Conservation (phyloP, 2,329 filamentous ascomycete species). For the Chalaropsis thielavioides region DNA sequence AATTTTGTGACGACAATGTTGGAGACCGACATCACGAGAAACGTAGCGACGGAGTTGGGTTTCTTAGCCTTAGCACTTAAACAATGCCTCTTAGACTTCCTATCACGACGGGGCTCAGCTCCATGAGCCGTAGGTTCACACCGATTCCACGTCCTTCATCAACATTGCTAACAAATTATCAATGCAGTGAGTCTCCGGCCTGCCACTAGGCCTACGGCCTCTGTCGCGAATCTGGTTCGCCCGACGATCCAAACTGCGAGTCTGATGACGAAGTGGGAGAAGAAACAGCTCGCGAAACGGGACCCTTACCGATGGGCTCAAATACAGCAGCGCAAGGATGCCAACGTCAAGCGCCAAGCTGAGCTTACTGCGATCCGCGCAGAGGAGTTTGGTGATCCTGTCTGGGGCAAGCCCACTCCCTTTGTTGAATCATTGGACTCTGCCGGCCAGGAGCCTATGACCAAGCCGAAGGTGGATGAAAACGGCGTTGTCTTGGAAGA, state of each 20-base stretch:
- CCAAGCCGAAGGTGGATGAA: slow-evolving; percentile 27
- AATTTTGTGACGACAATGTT: slow-evolving; percentile 16
- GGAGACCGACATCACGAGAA: slow-evolving; percentile 10
- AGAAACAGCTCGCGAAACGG: slow-evolving; percentile 50
- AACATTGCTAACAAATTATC: slow-evolving; percentile 14
- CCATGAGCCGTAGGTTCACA: slow-evolving; percentile 40
- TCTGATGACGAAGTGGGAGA: slow-evolving; percentile 42
- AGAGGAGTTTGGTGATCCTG: slow-evolving; percentile 55
- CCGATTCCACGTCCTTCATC: not conserved
- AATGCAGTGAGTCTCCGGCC: slow-evolving; percentile 46
- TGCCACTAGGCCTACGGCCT: slow-evolving; percentile 30
- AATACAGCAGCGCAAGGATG: slow-evolving; percentile 67
- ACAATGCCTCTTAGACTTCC: slow-evolving; percentile 54
- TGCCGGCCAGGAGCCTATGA: slow-evolving; percentile 35
- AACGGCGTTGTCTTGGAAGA: slow-evolving; percentile 30
- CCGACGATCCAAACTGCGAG: slow-evolving; percentile 51
- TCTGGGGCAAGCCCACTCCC: slow-evolving; percentile 64
- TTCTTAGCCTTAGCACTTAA: not conserved
- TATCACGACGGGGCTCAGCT: slow-evolving; percentile 43
- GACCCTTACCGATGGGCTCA: slow-evolving; percentile 76
- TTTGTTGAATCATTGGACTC: slow-evolving; percentile 72
- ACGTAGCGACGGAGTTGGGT: slow-evolving; percentile 6
- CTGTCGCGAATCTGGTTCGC: slow-evolving; percentile 33
- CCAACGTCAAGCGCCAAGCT: slow-evolving; percentile 61
- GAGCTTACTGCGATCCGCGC: slow-evolving; percentile 52